Evolutionary conservation across 768 basidiomycete species (phyloP), one percentile per base, ranked within the genome.

Genomic region (button mushroom (Agaricus bisporus)): DNA sequence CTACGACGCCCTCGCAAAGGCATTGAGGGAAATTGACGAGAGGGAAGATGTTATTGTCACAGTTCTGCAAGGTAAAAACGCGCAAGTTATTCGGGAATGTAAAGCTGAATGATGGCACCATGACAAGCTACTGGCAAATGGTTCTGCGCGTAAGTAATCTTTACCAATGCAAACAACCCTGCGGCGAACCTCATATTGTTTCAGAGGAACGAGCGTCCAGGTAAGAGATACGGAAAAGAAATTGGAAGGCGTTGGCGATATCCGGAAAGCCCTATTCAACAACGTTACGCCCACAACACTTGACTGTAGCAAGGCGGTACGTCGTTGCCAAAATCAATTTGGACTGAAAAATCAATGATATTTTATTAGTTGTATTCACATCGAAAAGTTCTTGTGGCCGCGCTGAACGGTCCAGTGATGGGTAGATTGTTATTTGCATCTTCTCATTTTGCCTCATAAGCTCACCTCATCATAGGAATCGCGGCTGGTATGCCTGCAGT

Each of bases 351-450:
- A 36, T 35, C 6, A n/a, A 8, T 35, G 2, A 39, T 7, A 39
- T 12, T 14, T 3, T 36, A 9, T 12, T 52, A 88, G 86, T 66
- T 88, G n/a, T 83, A 82, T 58, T 75, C 76, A 0, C 87, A 89
- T 60, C 73, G 72, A 51, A 89, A 89, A 64, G 69, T 88, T 14
- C 71, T 88, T 15, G 79, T 88, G 11, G 85, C 84, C 11, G 86
- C 83, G 1, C 58, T 88, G 18, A 86, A 89, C 57, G 87, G 87
- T 0, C 86, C 87, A 15, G 86, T 85, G 4, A 81, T 89, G 78
- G 87, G 85, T 85, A 64, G 18, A 73, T 51, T 41, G 4, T 10
- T 26, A 46, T 17, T 43, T 1, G n/a, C 20, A 26, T 28, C 32
- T 14, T 22, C 35, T 38, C 39, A 39, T 11, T 41, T 46, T 32